These are phyloP conservation scores for Cocos nucifera DNA, from an alignment of 176 grass and related monocot species.

Conservation along the genomic window DNA sequence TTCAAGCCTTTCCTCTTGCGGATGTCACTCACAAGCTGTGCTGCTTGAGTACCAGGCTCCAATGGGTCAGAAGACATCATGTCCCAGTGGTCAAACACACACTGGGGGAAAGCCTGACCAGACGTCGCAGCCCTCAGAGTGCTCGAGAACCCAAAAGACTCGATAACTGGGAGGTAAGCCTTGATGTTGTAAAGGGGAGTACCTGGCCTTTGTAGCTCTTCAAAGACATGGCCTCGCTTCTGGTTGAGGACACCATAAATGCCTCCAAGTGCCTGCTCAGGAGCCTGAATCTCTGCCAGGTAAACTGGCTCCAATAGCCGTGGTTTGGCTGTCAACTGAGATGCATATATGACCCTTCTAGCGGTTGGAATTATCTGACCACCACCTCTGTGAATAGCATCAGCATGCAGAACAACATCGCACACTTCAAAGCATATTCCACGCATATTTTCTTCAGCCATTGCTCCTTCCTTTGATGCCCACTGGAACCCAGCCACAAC, in stretches of 20 bases:
- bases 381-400: slow-evolving; percentile 84
- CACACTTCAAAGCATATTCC: slow-evolving; percentile 76
- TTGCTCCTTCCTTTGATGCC: slow-evolving; percentile 73
- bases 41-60: slow-evolving; percentile 29
- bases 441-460: slow-evolving; percentile 81
- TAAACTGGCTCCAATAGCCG: slow-evolving; percentile 72
- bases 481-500: slow-evolving; percentile 86
- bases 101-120: slow-evolving; percentile 51
- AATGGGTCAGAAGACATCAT: slow-evolving; percentile 58
- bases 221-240: slow-evolving; percentile 71
- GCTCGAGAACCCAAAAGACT: slow-evolving; percentile 41
- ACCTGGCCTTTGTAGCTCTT: slow-evolving; percentile 67
- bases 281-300: slow-evolving; percentile 67
- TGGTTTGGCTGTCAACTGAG: slow-evolving; percentile 59
- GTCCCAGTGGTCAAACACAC: slow-evolving; percentile 70
- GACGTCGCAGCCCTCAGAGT: slow-evolving; percentile 48
- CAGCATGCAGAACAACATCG: slow-evolving; percentile 82
- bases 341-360: slow-evolving; percentile 60
- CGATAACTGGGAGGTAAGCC: slow-evolving; percentile 57
- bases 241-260: slow-evolving; percentile 73
- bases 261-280: slow-evolving; percentile 60
- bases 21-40: slow-evolving; percentile 34
- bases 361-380: slow-evolving; percentile 80
- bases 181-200: slow-evolving; percentile 84
- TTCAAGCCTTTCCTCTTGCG: slow-evolving; percentile 53